Base-by-base conservation (phyloP, 768 basidiomycete genomes). In the Gloeostereum incarnatum region DNA sequence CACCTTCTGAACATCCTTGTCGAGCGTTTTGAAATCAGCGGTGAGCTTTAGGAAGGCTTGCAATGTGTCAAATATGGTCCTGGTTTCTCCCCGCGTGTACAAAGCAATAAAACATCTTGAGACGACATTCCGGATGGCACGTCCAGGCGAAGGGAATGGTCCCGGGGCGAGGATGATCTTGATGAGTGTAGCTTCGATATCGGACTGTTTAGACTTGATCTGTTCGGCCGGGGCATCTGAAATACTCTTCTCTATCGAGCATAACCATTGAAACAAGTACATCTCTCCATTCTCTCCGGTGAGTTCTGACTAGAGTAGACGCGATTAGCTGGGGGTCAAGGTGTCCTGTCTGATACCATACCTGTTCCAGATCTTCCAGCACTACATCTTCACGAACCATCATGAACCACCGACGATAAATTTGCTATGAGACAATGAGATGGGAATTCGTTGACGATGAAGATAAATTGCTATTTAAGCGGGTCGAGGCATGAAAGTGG, bases 251-350 rank as follows among this genome's bases (percentile, higher is more conserved):
- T 89, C 80, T 2, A 73, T 70, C 7, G 67, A 61, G 5, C 78
- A 73, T 7, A 92, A 68, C 85, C 88, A 94, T 50, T 84, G 82
- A 50, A 92, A 84, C 11, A 92, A 57, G 49, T 87, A 85, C 36
- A 91, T 70, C 45, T 89, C 86, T 10, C 78, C 83, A 56, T 81
- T 80, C 41, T 90, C 89, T 27, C 73, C 77, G 3, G 69, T 57
- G 18, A 88, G 58, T 51, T 81, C 76, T 8, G 75, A 66, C 88
- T 90, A n/a, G n/a, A n/a, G n/a, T n/a, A n/a, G n/a, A n/a, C n/a
- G n/a, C n/a, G n/a, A n/a, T n/a, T n/a, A n/a, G n/a, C n/a, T n/a
- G n/a, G n/a, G n/a, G n/a, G n/a, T n/a, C n/a, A n/a, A n/a, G n/a
- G n/a, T n/a, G n/a, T n/a, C n/a, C n/a, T n/a, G n/a, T n/a, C n/a